Conservation (phyloP, 1,284 basidiomycete genomes). For the Cryptococcus hybrid region DNA sequence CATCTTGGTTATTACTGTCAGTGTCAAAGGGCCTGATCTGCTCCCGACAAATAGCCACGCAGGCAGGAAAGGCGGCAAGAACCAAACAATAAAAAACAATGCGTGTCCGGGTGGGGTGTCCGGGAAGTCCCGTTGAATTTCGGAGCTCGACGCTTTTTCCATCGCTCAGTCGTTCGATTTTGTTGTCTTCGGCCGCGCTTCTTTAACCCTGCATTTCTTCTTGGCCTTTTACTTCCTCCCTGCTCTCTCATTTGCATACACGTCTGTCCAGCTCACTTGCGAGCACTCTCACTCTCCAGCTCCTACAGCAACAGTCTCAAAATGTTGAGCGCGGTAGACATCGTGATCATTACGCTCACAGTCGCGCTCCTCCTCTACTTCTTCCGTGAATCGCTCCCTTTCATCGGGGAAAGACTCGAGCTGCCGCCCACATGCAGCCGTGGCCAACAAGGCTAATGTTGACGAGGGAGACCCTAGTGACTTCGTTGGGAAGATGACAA, state of each 20-base stretch:
- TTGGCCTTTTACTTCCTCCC: not conserved
- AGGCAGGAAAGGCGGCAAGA: too few relatives aligned
- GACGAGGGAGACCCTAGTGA: constrained; percentile 79
- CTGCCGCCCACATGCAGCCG: not conserved
- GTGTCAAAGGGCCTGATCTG: too few relatives aligned
- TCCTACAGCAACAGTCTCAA: too few relatives aligned
- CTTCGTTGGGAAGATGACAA: constrained; percentile 87
- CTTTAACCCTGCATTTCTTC: not conserved
- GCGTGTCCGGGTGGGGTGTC: too few relatives aligned
- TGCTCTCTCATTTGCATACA: too few relatives aligned
- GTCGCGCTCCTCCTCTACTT: constrained; percentile 41
- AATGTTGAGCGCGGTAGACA: constrained; percentile 45
- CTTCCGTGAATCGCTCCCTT: constrained; percentile 44
- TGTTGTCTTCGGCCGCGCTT: not conserved
- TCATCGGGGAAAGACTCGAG: constrained; percentile 16
- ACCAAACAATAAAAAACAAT: too few relatives aligned
- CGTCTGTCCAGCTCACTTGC: too few relatives aligned
- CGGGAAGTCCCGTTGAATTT: too few relatives aligned
- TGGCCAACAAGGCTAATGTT: constrained; percentile 48
- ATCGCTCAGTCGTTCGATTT: not conserved
- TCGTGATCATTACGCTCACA: constrained; percentile 38
- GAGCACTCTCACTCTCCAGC: too few relatives aligned
- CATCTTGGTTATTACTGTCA: too few relatives aligned
- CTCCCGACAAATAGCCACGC: too few relatives aligned
- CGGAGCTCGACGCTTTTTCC: too few relatives aligned